Evolutionary conservation across 2,329 filamentous ascomycete species (phyloP).

Genomic region (Talaromyces pinophilus): DNA sequence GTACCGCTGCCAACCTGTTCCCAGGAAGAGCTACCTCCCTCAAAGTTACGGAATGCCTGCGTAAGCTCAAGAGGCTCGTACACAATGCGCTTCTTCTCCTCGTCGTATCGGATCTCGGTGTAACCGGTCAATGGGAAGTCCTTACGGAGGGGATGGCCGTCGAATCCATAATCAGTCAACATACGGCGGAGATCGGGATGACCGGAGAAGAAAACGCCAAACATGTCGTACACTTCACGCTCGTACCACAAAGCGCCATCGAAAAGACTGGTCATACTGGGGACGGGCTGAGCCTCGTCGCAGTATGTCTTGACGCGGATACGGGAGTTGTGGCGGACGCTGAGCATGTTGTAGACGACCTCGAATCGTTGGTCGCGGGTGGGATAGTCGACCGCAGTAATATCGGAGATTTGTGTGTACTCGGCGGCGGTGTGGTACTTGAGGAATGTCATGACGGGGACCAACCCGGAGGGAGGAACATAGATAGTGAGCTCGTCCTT

Average conservation of each 20-base stretch:
- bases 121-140: slow-evolving; percentile 98
- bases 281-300: slow-evolving; percentile 91
- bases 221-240: slow-evolving; percentile 95
- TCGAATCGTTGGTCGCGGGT: slow-evolving; percentile 96
- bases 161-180: slow-evolving; percentile 99
- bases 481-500: slow-evolving; percentile 98
- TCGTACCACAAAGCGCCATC: slow-evolving; percentile 99
- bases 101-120: slow-evolving; percentile 95
- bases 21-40: slow-evolving; percentile 76
- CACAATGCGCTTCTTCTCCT: slow-evolving; percentile 99
- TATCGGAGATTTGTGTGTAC: slow-evolving; percentile 88
- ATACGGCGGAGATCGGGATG: slow-evolving; percentile 96
- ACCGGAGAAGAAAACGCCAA: slow-evolving; percentile 92
- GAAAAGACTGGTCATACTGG: slow-evolving; percentile 80
- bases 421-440: slow-evolving; percentile 98
- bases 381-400: slow-evolving; percentile 94
- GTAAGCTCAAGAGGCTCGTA: slow-evolving; percentile 97
- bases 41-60: slow-evolving; percentile 98
- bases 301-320: slow-evolving; percentile 99
- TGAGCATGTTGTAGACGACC: slow-evolving; percentile 95
- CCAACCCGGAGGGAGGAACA: slow-evolving; percentile 81
- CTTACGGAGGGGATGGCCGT: slow-evolving; percentile 94
- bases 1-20: slow-evolving; percentile 70
- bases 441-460: slow-evolving; percentile 90
- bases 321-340: slow-evolving; percentile 91